Evolutionary conservation across 2,329 filamentous ascomycete genomes (phyloP), one percentile per base, ranked within the genome.

Genomic region (Metarhizium anisopliae): DNA sequence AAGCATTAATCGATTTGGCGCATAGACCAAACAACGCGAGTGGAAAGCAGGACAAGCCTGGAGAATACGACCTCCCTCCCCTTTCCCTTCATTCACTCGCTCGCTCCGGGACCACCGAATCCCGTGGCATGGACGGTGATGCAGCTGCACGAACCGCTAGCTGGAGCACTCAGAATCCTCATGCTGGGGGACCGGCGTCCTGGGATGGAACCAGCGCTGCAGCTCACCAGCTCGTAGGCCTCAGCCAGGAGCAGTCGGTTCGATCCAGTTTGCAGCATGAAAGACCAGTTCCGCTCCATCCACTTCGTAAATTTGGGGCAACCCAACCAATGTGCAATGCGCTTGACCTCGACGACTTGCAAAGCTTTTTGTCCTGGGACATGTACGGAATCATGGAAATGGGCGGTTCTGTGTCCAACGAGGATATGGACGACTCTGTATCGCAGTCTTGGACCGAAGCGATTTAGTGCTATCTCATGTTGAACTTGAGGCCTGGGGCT

Each of bases 321-420:
- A 54, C 60, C 18, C 59, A 64, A 16, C 61, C 63, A 16, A 70
- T 72, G 68, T 66, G 67, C 25, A 65, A 71, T 32, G 67, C 66
- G 30, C 65, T 73, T 4, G 71, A 72, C 53, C 59, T 72, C 11
- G 69, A 69, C 32, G 71, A 73, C 55, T 55, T 73, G 55, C 70
- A 72, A 53, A 72, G 67, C 55, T 72, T 71, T 45, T 53, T 72
- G 52, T 69, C 69, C 5, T 72, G 71, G 71, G 71, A 73, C 54
- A 69, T 73, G 67, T 70, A 72, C 51, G 70, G 70, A 20, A 70
- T 73, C 40, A 71, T 72, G 67, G 71, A 73, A 56, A 69, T 73
- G 65, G 70, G 68, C 36, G 70, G 70, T 8, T 63, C 67, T 1
- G 63, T 70, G 7, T 62, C 68, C 42, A 70, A 68, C 53, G 68